These are phyloP conservation scores for Dryadomyces sulphureus DNA, from an alignment of 2,329 filamentous ascomycete genomes.

Conservation along the genomic window DNA sequence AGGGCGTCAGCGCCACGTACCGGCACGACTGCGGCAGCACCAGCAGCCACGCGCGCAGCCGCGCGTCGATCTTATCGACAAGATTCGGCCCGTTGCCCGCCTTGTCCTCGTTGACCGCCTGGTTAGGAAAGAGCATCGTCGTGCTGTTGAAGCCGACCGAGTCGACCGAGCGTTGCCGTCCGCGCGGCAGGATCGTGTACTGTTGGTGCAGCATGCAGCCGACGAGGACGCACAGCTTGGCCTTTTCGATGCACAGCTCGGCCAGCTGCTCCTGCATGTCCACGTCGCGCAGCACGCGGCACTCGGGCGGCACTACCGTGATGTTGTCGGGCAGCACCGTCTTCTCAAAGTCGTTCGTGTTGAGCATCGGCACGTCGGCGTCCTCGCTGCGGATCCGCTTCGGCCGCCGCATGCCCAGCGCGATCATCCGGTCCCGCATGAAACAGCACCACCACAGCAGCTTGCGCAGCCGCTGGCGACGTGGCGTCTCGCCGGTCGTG, in stretches of 20 bases:
- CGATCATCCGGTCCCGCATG: conserved; percentile 85
- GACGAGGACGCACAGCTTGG: conserved; percentile 77
- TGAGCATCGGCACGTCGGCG: conserved; percentile 85
- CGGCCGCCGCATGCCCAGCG: conserved; percentile 82
- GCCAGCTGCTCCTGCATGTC: conserved; percentile 66
- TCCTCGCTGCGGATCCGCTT: conserved; percentile 88
- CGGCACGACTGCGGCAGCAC: conserved; percentile 57
- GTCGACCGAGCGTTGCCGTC: conserved; percentile 62
- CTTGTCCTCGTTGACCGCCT: conserved; percentile 53
- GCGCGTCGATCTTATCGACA: conserved; percentile 63
- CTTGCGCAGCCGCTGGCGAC: conserved; percentile 77
- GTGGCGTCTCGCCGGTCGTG: conserved; percentile 57
- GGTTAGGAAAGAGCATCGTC: conserved; percentile 88
- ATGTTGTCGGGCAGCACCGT: conserved; percentile 51
- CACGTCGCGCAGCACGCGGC: conserved; percentile 54
- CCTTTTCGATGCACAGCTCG: conserved; percentile 81
- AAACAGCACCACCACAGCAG: conserved; percentile 97
- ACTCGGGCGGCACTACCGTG: conserved; percentile 53
- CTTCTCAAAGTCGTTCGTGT: conserved; percentile 72
- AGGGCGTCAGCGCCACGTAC: conserved; percentile 41
- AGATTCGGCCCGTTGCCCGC: conserved; percentile 38
- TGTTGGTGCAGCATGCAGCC: conserved; percentile 81
- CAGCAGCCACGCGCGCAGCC: conserved; percentile 64
- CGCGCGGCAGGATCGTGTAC: conserved; percentile 79
- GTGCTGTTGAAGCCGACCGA: conserved; percentile 28